A percentile compares a stretch with the other conserved stretches of the same genome.
Evolutionary conservation across 2,329 filamentous ascomycete genomes (phyloP).

Genomic region (Thelonectria olida): DNA sequence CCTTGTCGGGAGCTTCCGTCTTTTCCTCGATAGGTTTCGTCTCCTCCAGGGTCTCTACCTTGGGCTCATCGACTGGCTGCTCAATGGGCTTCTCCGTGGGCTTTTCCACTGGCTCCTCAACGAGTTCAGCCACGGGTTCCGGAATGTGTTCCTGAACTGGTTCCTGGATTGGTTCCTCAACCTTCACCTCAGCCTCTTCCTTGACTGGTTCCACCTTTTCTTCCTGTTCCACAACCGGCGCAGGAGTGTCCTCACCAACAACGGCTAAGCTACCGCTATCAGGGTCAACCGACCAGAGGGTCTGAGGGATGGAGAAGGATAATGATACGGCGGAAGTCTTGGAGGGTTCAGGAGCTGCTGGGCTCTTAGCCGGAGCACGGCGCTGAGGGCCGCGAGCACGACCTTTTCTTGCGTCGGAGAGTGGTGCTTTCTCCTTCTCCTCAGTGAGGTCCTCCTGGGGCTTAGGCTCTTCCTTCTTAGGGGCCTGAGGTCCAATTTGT

Average conservation of each 20-base stretch:
- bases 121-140: constrained; percentile 1
- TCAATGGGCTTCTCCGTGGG: background rate
- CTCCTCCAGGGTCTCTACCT: background rate
- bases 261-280: constrained; percentile 56
- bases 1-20: constrained; percentile 1
- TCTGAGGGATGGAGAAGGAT: constrained; percentile 57
- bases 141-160: background rate
- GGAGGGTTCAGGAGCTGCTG: constrained; percentile 47
- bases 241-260: constrained; percentile 22
- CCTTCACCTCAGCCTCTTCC: constrained; percentile 12
- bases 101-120: constrained; percentile 4
- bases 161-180: constrained; percentile 1
- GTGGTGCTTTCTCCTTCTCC: constrained; percentile 77
- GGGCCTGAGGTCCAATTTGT: constrained; percentile 82
- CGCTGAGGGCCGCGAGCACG: constrained; percentile 88
- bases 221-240: constrained; percentile 20
- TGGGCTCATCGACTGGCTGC: background rate
- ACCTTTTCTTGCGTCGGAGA: constrained; percentile 89
- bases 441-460: constrained; percentile 64
- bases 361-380: constrained; percentile 68
- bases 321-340: constrained; percentile 49
- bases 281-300: constrained; percentile 62
- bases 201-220: constrained; percentile 12
- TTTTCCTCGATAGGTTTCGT: constrained; percentile 5
- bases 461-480: constrained; percentile 76